Base-by-base conservation (phyloP, 1,284 basidiomycete genomes). In the Prillingera fragicola region DNA sequence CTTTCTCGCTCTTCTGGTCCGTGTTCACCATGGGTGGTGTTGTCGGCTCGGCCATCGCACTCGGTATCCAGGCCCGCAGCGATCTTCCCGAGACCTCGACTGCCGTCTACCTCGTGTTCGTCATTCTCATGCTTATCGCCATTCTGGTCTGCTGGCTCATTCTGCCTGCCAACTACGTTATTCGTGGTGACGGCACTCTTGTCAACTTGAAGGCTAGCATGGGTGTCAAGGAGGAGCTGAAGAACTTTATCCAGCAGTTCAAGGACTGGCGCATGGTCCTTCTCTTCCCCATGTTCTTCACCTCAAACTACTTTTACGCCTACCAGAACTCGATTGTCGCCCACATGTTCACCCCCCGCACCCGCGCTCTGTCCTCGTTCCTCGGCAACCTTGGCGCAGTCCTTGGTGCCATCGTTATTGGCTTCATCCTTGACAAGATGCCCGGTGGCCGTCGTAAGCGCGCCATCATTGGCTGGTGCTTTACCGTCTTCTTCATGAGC, bases 1-100 rank as follows among this genome's bases (percentile, higher is more conserved):
- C 67, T 18, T 73, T 75, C 55, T 66, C 70, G 18, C 35, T 73
- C 31, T 73, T 77, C 54, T 76, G 74, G 74, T 51, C 67, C 38
- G 60, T 72, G 27, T 74, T 75, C 64, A 70, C 74, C 41, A 40
- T 69, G 14, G 74, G 74, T 17, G 72, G 67, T 8, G 62, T 75
- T 8, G 60, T 76, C 28, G 75, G 75, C 3, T 60, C 65, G 3
- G 63, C 72, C 12, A 74, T 77, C 48, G 70, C 73, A 29, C 57
- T 75, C 19, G 71, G 67, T 2, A 61, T 70, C 32, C 56, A 67
- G 29, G 54, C 60, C 28, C 31, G 56, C 35, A 54, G 55, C 5
- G 48, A 51, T 14, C 38, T 64, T 8, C 47, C 57, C 2, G 37
- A 52, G 21, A 59, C 66, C 8, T 58, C 63, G 8, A 71, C 67